Evolutionary conservation across 495 filamentous ascomycete genomes (phyloP).

Genomic region (Aspergillus carlsbadensis): DNA sequence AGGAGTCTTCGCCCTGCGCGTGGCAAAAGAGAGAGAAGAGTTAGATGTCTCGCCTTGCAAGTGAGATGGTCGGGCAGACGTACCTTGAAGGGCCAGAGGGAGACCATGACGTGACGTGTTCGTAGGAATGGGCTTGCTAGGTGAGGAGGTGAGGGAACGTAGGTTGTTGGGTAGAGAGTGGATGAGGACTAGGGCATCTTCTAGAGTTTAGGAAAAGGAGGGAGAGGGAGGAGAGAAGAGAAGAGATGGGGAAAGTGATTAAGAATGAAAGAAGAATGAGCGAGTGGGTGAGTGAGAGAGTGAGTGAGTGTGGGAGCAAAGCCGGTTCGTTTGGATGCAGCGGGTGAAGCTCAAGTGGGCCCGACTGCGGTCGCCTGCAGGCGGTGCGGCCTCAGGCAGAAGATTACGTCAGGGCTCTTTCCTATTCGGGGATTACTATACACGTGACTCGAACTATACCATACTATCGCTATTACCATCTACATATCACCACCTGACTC

Average conservation of each 20-base stretch:
- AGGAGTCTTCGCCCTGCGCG: constrained; percentile 77
- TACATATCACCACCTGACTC: too few relatives aligned
- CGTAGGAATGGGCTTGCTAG: neutral
- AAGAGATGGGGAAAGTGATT: neutral
- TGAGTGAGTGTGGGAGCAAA: neutral
- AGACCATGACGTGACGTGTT: constrained; percentile 70
- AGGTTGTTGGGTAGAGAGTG: neutral
- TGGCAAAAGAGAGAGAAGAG: too few relatives aligned
- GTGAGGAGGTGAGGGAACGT: neutral
- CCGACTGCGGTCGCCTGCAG: too few relatives aligned
- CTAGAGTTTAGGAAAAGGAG: neutral
- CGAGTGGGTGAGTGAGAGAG: constrained; percentile 1
- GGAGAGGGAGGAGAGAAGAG: neutral
- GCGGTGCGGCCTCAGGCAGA: neutral
- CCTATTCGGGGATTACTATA: neutral
- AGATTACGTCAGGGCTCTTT: neutral
- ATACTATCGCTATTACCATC: too few relatives aligned
- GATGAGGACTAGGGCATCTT: constrained; percentile 6
- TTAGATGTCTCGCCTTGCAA: constrained; percentile 3
- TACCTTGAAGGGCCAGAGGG: constrained; percentile 80
- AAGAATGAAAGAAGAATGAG: constrained; percentile 5
- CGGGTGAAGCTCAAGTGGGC: neutral
- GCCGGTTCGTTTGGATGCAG: too few relatives aligned
- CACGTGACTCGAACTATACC: neutral
- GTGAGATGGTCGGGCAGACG: constrained; percentile 9